Evolutionary conservation across 1,284 basidiomycete genomes (phyloP), one percentile per base, ranked within the genome.

Genomic region (Leccinum fallax): DNA sequence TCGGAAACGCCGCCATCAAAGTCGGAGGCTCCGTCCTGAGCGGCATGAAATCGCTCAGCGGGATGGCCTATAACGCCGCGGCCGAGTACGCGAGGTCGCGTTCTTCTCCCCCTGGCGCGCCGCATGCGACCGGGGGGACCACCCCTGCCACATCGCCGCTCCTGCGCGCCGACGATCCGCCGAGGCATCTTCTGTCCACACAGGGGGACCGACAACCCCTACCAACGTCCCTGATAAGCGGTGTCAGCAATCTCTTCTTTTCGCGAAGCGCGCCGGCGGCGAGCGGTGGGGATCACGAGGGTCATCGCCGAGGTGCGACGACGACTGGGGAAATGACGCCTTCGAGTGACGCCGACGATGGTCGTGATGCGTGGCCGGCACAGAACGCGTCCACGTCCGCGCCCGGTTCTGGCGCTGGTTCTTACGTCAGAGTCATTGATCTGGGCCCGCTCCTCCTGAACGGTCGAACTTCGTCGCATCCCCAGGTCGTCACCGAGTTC

Each of bases 191-290:
- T 63, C 61, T 55, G 26, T 48, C 65, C 61, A 53, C 65, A 57
- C 63, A 66, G 52, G 63, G 58, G 32, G 65, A 61, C 11, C 67
- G 59, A 36, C 21, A 51, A 2, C 48, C 11, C 13, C 53, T 54
- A 9, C 59, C 59, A 19, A 5, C 65, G 19, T 66, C 66, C 55
- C 58, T 66, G 36, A 67, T 67, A 56, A 61, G 65, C 24, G 70
- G 70, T 26, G 67, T 71, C 15, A 60, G 69, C 58, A 65, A 71
- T 49, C 58, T 66, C 43, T 83, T 85, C 69, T 85, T 87, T 70
- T 90, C 88, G 43, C 79, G 83, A 69, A 88, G 87, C 66, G 87
- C 87, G 1, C 89, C 88, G 15, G 82, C 83, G 32, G 77, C 75
- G 32, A 76, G 65, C 13, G 24, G 71, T 6, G 68, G 66, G 52